Conservation (phyloP, 495 filamentous ascomycete genomes). For the Collariella sp. region DNA sequence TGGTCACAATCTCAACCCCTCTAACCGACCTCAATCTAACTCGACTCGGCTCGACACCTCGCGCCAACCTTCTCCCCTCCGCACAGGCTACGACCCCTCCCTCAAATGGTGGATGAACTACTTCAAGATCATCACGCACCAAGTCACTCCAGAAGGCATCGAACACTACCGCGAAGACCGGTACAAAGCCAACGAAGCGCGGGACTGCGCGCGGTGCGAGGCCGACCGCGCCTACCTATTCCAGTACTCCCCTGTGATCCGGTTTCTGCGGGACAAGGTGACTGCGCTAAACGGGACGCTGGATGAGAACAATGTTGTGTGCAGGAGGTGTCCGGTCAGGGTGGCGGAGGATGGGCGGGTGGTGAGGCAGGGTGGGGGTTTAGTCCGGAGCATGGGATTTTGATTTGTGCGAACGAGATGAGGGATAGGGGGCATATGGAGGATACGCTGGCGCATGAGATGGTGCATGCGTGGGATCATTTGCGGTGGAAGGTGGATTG, state of each 20-base stretch:
- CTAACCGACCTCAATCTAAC: neutral
- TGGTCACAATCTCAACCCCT: neutral
- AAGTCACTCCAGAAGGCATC: constrained; percentile 57
- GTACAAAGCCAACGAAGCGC: constrained; percentile 56
- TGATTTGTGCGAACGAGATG: constrained; percentile 85
- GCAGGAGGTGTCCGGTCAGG: constrained; percentile 58
- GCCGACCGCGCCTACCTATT: constrained; percentile 69
- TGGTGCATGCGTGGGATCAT: constrained; percentile 96
- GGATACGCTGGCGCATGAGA: constrained; percentile 92
- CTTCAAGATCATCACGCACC: constrained; percentile 66
- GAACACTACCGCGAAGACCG: constrained; percentile 61
- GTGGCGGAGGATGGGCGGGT: constrained; percentile 37
- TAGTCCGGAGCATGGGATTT: constrained; percentile 70
- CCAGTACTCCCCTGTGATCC: constrained; percentile 72
- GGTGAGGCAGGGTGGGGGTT: constrained; percentile 66
- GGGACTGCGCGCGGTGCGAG: constrained; percentile 71
- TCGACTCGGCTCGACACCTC: neutral
- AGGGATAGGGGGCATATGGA: constrained; percentile 66
- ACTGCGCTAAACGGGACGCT: constrained; percentile 65
- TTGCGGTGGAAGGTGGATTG: constrained; percentile 83
- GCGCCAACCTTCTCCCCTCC: neutral
- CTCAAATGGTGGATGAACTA: constrained; percentile 65
- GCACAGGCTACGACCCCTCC: constrained; percentile 53
- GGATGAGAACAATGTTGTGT: constrained; percentile 65
- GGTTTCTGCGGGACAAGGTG: constrained; percentile 74